Evolutionary conservation across 192 early-diverging fungal species (phyloP).

Genomic region (Rhizophagus prolifer): DNA sequence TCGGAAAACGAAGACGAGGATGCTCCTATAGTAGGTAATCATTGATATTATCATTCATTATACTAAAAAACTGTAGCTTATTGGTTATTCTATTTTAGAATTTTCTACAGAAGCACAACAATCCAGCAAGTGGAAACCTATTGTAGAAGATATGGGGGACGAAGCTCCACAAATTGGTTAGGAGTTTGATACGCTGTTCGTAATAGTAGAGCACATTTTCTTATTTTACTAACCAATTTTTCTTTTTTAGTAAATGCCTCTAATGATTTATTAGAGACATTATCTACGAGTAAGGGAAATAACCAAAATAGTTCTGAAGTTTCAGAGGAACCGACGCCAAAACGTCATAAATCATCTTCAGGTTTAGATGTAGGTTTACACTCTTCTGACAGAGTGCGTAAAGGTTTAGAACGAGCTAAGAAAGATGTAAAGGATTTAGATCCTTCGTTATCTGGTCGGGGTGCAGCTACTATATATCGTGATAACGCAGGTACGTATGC

Average conservation of each 20-base stretch:
- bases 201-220: no score
- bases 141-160: background rate
- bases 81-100: background rate
- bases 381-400: constrained; percentile 27
- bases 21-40: background rate
- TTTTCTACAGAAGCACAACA: background rate
- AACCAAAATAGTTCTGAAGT: background rate
- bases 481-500: constrained; percentile 36
- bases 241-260: background rate
- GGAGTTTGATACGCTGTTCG: background rate
- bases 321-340: background rate
- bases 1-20: constrained; percentile 8
- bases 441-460: constrained; percentile 32
- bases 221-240: background rate
- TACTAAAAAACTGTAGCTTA: background rate
- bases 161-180: constrained; percentile 25
- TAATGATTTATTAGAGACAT: background rate
- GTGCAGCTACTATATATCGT: constrained; percentile 43
- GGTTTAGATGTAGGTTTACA: constrained; percentile 36
- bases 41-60: background rate
- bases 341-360: constrained; percentile 26
- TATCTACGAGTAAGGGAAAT: no score
- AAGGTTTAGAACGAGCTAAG: constrained; percentile 27
- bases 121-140: constrained; percentile 19
- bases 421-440: constrained; percentile 29